Percentiles rank a stretch among this genome's conserved stretches.
Evolutionary conservation across 306 rosid species (phyloP).

Genomic region (Dalbergia oliveri): DNA sequence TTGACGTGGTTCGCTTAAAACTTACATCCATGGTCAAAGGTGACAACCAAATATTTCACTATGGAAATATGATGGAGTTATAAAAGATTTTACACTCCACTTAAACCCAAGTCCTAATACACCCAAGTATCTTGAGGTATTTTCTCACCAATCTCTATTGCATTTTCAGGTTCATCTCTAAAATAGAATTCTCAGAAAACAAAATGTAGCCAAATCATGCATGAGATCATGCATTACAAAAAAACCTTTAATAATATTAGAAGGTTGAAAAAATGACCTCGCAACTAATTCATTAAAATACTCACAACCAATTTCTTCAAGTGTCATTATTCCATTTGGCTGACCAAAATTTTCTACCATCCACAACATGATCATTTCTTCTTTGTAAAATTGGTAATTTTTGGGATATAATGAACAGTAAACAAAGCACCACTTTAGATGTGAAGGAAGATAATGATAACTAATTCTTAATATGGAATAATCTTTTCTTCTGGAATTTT

Average conservation of each 20-base stretch:
- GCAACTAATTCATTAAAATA: not conserved
- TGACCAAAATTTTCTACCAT: not conserved
- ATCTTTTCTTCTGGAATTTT: not conserved
- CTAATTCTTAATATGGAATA: not conserved
- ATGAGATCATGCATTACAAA: not conserved
- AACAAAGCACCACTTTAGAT: not conserved
- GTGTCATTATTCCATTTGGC: not conserved
- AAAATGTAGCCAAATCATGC: not conserved
- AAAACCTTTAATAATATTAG: rapidly evolving
- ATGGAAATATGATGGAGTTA: no score
- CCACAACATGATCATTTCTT: not conserved
- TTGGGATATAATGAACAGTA: not conserved
- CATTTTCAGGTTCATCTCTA: no score
- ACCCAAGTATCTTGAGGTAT: no score
- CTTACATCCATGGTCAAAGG: no score
- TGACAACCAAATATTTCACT: no score
- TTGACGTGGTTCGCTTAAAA: no score
- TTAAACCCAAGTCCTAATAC: no score
- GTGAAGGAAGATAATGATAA: not conserved
- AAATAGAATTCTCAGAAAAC: not conserved
- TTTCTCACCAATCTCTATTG: no score
- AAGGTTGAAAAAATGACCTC: not conserved
- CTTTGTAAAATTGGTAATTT: no score
- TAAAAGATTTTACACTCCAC: no score
- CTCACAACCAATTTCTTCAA: not conserved